Base-by-base conservation (phyloP, 2,329 filamentous ascomycete genomes). In the Dactylellina cionopaga region DNA sequence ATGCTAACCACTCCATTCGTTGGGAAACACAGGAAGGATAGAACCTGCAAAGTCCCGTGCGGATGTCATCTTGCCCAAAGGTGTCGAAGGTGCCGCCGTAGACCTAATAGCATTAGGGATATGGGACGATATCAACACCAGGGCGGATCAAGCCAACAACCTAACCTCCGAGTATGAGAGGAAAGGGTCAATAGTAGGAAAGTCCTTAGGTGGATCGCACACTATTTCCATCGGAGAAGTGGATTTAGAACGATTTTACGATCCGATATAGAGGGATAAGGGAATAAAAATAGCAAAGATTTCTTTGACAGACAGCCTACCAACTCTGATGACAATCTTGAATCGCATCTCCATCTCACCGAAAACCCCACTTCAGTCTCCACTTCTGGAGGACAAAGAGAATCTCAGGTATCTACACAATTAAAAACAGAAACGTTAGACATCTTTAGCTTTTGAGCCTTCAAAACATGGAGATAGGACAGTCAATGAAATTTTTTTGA, bases 21-120 rank as follows among this genome's bases (percentile, higher is more conserved):
- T n/a, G n/a, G n/a, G n/a, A 43, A 25, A 44, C 43, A 64, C 13
- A 73, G 69, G 62, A 39, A 59, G 60, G 11, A 73, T 73, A 47
- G 59, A 73, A 17, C 69, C 69, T n/a, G 52, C 69, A 22, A 73
- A 73, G 35, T 60, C 60, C 33, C 51, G 59, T 3, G 69, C 69
- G 9, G 69, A 73, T 43, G 31, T 73, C 24, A 73, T 73, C 37
- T 39, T 73, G 13, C 69, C 69, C 17, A 65, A 58, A n/a, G 74
- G 75, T n/a, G 68, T 74, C 3, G 75, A 75, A 51, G 73, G 75
- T 3, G 71, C 75, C 3, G 76, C 76, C 22, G 55, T 77, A 46
- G 75, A 76, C 55, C 52, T 77, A 46, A 77, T 77, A 65, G 76
- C 76, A 9, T 31, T 76, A 25, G 76, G 76, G 6, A 75, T 77